A percentile compares a stretch with the other conserved stretches of the same genome.
Conservation (phyloP, 305 asterid species). For the Petunia hybrid region DNA sequence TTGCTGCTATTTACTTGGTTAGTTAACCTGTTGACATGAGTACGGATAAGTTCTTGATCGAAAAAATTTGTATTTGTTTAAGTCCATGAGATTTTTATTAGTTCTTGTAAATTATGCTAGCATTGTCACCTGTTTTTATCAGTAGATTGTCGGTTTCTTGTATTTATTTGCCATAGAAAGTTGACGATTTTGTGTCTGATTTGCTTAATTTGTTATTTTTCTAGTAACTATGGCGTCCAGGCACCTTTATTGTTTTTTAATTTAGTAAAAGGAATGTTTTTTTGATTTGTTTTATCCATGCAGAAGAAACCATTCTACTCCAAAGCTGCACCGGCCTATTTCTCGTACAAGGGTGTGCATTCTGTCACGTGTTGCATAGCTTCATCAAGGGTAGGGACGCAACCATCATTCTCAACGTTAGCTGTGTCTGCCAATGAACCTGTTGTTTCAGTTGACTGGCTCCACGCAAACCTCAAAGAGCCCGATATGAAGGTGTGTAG, state of each 20-base stretch:
- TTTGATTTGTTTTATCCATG: conserved; percentile 25
- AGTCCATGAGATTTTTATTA: neutral
- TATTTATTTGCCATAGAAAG: neutral
- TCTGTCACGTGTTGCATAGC: conserved; percentile 52
- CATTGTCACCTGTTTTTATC: neutral
- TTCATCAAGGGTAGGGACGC: conserved; percentile 63
- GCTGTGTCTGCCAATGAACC: conserved; percentile 66
- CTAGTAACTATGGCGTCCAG: conserved; percentile 1
- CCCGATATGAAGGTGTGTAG: conserved; percentile 80
- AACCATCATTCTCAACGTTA: conserved; percentile 58
- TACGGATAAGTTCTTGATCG: neutral
- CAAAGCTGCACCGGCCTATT: conserved; percentile 46
- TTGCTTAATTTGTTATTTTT: conserved; percentile 15
- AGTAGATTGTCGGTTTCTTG: neutral
- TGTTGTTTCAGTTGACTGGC: conserved; percentile 95
- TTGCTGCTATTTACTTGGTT: neutral
- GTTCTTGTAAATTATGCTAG: neutral
- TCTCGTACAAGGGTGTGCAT: conserved; percentile 44
- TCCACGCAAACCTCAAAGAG: conserved; percentile 75
- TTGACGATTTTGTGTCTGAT: neutral
- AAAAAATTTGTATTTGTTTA: neutral
- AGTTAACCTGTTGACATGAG: neutral
- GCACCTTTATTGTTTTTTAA: neutral
- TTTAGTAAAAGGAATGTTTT: neutral
- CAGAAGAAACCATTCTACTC: conserved; percentile 66